Evolutionary conservation across 768 basidiomycete genomes (phyloP).

Genomic region (Boletus vermiculosoides): DNA sequence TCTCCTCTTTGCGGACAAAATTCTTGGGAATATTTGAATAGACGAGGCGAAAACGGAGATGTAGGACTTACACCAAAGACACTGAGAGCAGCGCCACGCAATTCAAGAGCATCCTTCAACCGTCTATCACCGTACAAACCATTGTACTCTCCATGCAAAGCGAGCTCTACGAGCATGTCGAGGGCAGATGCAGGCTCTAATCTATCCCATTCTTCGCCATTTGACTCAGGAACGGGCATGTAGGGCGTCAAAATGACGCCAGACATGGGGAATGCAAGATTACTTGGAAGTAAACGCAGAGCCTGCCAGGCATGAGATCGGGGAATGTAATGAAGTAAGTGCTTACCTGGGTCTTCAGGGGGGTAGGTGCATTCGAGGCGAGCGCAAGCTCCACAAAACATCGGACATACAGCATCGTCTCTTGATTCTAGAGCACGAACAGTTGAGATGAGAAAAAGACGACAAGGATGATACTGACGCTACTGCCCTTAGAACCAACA

Average conservation of each 20-base stretch:
- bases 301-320: conserved; percentile 43
- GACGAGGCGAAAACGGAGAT: background rate
- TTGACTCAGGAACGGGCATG: conserved; percentile 74
- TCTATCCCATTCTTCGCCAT: conserved; percentile 92
- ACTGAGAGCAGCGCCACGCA: conserved; percentile 71
- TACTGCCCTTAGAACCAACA: conserved; percentile 65
- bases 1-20: conserved; percentile 72
- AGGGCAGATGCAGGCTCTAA: conserved; percentile 78
- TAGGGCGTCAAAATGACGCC: conserved; percentile 69
- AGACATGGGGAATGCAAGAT: conserved; percentile 60
- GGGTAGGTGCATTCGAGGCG: conserved; percentile 90
- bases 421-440: conserved; percentile 46
- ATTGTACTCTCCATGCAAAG: conserved; percentile 86
- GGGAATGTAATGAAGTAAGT: conserved; percentile 6
- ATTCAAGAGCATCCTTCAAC: conserved; percentile 64
- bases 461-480: conserved; percentile 41
- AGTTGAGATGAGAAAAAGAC: background rate
- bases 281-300: conserved; percentile 55
- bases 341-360: conserved; percentile 80
- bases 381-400: conserved; percentile 86
- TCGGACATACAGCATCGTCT: conserved; percentile 59
- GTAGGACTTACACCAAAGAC: conserved; percentile 75
- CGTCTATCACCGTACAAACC: conserved; percentile 58
- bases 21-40: conserved; percentile 44
- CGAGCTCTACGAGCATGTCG: conserved; percentile 77